These are phyloP conservation scores for Rhizophagus clarus DNA, from an alignment of 192 early-diverging fungal species.

Conservation along the genomic window DNA sequence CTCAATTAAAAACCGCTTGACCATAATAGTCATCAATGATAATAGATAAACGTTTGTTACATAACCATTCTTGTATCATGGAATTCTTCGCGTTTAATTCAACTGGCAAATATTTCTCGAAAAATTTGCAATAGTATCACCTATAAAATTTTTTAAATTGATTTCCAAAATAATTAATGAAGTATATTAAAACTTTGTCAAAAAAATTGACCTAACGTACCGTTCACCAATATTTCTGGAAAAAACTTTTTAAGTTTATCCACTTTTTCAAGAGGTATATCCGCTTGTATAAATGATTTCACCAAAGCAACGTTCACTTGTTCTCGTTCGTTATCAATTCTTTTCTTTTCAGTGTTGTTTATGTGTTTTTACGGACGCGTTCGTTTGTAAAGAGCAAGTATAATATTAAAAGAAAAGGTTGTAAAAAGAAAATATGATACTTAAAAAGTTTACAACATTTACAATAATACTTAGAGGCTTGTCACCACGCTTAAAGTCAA, in stretches of 20 bases:
- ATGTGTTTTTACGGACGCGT: background rate
- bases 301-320: background rate
- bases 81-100: background rate
- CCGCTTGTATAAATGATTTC: background rate
- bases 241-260: background rate
- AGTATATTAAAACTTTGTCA: background rate
- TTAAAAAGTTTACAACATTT: no score
- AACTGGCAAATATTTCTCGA: background rate
- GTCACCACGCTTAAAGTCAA: no score
- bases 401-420: no score
- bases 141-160: background rate
- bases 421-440: no score
- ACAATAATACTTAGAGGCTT: no score
- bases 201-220: background rate
- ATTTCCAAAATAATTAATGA: background rate
- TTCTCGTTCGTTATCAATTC: background rate
- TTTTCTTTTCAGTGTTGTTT: background rate
- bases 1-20: background rate
- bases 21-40: background rate
- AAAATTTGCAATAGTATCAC: background rate
- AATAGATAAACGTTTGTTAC: background rate
- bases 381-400: no score
- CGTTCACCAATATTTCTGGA: background rate
- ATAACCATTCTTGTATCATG: background rate
- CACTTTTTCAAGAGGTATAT: conserved; percentile 5